Conservation (phyloP, 352 stramenopile species). For the Pythium myriotylum region DNA sequence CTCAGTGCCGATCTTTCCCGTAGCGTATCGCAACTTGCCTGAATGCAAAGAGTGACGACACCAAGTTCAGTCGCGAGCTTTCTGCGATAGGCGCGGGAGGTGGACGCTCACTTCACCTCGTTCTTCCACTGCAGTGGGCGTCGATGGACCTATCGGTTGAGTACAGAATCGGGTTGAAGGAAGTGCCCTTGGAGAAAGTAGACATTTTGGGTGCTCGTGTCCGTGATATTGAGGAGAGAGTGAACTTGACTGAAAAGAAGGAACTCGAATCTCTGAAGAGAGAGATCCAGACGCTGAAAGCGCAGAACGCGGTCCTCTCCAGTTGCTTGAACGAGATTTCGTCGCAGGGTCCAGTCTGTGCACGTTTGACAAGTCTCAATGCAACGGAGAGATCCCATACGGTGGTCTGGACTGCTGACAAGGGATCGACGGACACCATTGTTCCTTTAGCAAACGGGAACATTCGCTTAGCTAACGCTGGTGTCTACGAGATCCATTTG, state of each 20-base stretch:
- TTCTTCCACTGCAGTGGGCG: not conserved
- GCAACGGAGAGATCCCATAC: too few species aligned
- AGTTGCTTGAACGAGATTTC: too few species aligned
- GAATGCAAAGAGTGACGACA: not conserved
- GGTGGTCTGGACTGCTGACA: too few species aligned
- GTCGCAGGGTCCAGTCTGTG: too few species aligned
- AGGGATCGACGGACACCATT: too few species aligned
- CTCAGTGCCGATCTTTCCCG: not conserved
- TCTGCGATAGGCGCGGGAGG: not conserved
- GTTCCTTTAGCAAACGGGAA: too few species aligned
- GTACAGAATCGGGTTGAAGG: not conserved
- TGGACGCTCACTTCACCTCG: not conserved
- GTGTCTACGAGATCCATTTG: too few species aligned
- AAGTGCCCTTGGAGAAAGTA: not conserved
- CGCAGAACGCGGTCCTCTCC: not conserved
- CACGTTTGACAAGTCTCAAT: too few species aligned
- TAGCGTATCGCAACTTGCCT: not conserved
- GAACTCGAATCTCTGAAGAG: too few species aligned
- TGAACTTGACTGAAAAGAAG: not conserved
- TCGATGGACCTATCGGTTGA: not conserved
- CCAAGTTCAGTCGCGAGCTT: not conserved
- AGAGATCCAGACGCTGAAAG: not conserved
- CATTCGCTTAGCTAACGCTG: too few species aligned
- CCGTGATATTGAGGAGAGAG: not conserved
- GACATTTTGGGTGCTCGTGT: not conserved